A percentile compares a stretch with the other conserved stretches of the same genome.
Conservation (phyloP, 2,329 filamentous ascomycete genomes). For the Paraphoma sp. region DNA sequence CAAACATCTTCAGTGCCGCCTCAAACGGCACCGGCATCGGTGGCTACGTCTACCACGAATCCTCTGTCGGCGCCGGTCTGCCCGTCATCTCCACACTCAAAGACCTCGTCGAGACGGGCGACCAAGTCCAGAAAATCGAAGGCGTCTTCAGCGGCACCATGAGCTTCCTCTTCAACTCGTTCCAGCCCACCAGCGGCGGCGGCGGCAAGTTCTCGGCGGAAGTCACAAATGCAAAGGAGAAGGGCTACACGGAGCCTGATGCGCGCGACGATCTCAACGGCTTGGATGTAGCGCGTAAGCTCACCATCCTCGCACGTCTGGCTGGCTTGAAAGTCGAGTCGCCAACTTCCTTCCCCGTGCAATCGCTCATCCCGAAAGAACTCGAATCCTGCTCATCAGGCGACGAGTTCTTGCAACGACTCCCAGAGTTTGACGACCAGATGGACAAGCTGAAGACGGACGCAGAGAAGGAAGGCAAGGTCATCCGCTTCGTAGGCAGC, state of each 20-base stretch:
- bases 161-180: conserved; percentile 98
- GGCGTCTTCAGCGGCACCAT: conserved; percentile 98
- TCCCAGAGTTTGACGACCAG: conserved; percentile 82
- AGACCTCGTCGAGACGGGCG: conserved; percentile 92
- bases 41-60: conserved; percentile 92
- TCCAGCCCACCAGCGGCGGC: conserved; percentile 78
- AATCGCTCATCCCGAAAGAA: conserved; percentile 89
- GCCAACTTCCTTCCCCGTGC: conserved; percentile 88
- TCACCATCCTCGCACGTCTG: conserved; percentile 90
- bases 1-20: conserved; percentile 81
- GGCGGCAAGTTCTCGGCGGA: conserved; percentile 89
- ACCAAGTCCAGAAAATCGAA: conserved; percentile 89
- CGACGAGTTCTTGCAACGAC: conserved; percentile 82
- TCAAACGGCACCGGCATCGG: conserved; percentile 66
- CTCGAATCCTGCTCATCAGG: conserved; percentile 78
- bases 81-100: conserved; percentile 93
- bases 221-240: conserved; percentile 87
- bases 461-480: conserved; percentile 88
- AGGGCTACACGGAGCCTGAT: conserved; percentile 92
- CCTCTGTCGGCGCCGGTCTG: conserved; percentile 89
- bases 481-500: conserved; percentile 91
- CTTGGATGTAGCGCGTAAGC: conserved; percentile 89
- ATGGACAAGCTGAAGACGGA: conserved; percentile 88
- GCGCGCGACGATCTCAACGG: conserved; percentile 87
- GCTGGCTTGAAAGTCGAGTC: conserved; percentile 82